phyloP scores from a whole-genome alignment of 2,329 filamentous ascomycete species.

The Colletotrichum spinosum region DNA sequence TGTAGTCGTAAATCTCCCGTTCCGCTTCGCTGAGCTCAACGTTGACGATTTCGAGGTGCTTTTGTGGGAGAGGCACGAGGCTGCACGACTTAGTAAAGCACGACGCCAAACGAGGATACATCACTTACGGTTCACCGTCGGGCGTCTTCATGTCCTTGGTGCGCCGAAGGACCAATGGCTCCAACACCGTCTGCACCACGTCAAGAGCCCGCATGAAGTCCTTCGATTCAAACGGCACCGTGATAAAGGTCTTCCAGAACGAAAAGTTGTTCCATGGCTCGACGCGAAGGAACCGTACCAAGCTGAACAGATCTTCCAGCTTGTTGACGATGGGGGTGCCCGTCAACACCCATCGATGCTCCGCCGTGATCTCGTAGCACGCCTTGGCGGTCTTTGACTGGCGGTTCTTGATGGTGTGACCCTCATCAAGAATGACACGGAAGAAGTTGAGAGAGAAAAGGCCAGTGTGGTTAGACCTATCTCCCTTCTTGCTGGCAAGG shows the following conservation, averaged over 20 bases:
- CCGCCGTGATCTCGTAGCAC: slow-evolving; percentile 88
- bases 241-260: slow-evolving; percentile 99
- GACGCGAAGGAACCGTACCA: slow-evolving; percentile 91
- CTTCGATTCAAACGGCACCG: slow-evolving; percentile 94
- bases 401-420: slow-evolving; percentile 90
- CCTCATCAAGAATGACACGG: slow-evolving; percentile 94
- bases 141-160: slow-evolving; percentile 99
- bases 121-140: slow-evolving; percentile 67
- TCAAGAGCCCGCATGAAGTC: slow-evolving; percentile 94
- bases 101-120: no score
- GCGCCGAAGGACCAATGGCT: slow-evolving; percentile 92
- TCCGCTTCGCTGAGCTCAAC: slow-evolving; percentile 88
- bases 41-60: slow-evolving; percentile 85
- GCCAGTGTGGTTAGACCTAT: slow-evolving; percentile 74
- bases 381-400: slow-evolving; percentile 94
- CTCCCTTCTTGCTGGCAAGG: slow-evolving; percentile 73
- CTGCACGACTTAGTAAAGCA: slow-evolving; percentile 37
- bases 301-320: slow-evolving; percentile 91
- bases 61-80: slow-evolving; percentile 84
- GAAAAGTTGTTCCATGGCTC: slow-evolving; percentile 99
- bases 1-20: slow-evolving; percentile 91
- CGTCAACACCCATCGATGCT: slow-evolving; percentile 92
- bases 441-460: slow-evolving; percentile 96
- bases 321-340: slow-evolving; percentile 98
- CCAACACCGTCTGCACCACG: slow-evolving; percentile 95